These are phyloP conservation scores for Aquanectria penicillioides DNA, from an alignment of 2,329 filamentous ascomycete species.

Conservation along the genomic window DNA sequence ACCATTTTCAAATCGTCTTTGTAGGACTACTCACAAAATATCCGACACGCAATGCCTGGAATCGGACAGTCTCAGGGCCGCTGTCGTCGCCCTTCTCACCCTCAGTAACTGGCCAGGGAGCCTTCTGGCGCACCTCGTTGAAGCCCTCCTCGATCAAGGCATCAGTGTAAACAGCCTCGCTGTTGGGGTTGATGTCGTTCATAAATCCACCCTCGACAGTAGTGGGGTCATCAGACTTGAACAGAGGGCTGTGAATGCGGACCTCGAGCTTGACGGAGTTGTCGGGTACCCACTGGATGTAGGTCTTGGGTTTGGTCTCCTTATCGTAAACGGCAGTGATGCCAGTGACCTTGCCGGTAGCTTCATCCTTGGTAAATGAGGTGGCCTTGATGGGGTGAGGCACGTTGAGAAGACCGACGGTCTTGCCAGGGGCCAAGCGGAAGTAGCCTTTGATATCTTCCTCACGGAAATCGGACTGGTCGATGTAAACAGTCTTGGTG, in stretches of 20 bases:
- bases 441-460: slow-evolving; percentile 81
- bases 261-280: slow-evolving; percentile 76
- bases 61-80: slow-evolving; percentile 80
- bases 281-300: slow-evolving; percentile 88
- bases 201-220: slow-evolving; percentile 83
- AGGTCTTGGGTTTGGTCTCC: slow-evolving; percentile 79
- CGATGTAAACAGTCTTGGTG: slow-evolving; percentile 85
- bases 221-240: slow-evolving; percentile 86
- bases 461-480: slow-evolving; percentile 82
- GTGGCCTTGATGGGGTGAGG: slow-evolving; percentile 77
- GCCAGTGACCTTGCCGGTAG: slow-evolving; percentile 71
- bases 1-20: not conserved
- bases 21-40: slow-evolving; percentile 73
- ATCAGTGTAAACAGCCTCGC: slow-evolving; percentile 79
- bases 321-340: slow-evolving; percentile 74
- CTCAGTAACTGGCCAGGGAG: slow-evolving; percentile 84
- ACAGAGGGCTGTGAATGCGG: slow-evolving; percentile 83
- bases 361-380: slow-evolving; percentile 74
- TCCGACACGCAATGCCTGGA: slow-evolving; percentile 90
- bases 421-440: slow-evolving; percentile 80
- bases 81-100: slow-evolving; percentile 73
- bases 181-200: slow-evolving; percentile 84
- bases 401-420: slow-evolving; percentile 78
- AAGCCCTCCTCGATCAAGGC: slow-evolving; percentile 88
- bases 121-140: slow-evolving; percentile 75